Evolutionary conservation across 208 protist species (phyloP), one percentile per base, ranked within the genome.

Genomic region (Trypanosoma mega): DNA sequence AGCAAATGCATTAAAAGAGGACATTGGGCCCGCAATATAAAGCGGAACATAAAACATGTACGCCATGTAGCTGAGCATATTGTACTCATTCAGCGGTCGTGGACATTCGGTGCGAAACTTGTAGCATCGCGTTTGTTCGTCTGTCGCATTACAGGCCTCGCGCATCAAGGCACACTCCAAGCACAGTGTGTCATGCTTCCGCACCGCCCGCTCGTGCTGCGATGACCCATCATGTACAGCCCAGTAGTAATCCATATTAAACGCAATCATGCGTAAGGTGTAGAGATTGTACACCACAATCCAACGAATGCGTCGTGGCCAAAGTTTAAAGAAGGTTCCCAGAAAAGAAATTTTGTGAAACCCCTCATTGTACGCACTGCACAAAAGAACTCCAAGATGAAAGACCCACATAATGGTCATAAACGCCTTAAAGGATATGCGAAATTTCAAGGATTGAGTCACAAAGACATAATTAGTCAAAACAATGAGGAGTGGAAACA

Each of bases 1-100:
- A 20, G 89, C 68, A 59, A 94, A 98, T 16, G 86, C 88, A 56
- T 94, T 94, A 67, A 88, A 98, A 23, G 87, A 81, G 20, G 72
- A 80, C 56, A 97, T 93, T 20, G 94, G 94, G 2, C 94, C 94
- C 1, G 76, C 87, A 41, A 97, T 71, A 56, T 94, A 98, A 9
- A 97, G 67, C 31, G 94, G 94, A 1, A 78, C 54, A 71, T 97
- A 97, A 43, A 93, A 76, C 18, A 94, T 56, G 50, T 96, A 98
- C 23, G 82, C 86, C 57, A 93, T 48, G 68, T 89, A 97, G 49
- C 82, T 58, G 2, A 86, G 9, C 2, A 97, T 48, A 56, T 67
- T 80, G 74, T 95, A 98, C 21, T 94, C 71, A 21, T 45, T 26
- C 11, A 41, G 14, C 23, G 74, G 49, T 27, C 76, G 68, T 27